Conservation (phyloP, 352 stramenopile genomes). For the Phytophthora ramorum region DNA sequence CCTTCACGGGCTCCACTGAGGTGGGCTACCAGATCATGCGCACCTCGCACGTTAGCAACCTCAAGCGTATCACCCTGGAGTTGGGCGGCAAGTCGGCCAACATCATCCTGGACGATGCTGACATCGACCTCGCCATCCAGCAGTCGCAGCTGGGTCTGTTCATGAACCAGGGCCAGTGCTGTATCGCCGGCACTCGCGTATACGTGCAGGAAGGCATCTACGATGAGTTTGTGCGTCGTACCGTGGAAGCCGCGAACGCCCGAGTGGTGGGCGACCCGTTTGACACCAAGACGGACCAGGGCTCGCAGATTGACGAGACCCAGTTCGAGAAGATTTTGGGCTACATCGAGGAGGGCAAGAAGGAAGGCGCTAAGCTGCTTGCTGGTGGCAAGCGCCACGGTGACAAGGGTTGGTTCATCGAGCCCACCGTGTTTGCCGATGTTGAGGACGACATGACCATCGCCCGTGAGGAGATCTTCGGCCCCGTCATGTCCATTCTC, state of each 20-base stretch:
- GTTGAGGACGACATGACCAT: constrained; percentile 59
- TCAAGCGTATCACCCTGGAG: too few species aligned
- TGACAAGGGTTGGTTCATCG: constrained; percentile 89
- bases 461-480: too few species aligned
- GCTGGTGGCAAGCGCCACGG: constrained; percentile 77
- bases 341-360: constrained; percentile 75
- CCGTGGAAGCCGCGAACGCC: constrained; percentile 54
- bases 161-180: constrained; percentile 91
- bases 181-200: constrained; percentile 73
- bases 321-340: too few species aligned
- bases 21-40: too few species aligned
- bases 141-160: too few species aligned
- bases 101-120: constrained; percentile 71
- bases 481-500: too few species aligned
- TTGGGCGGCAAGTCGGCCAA: constrained; percentile 78
- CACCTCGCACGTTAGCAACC: too few species aligned
- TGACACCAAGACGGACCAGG: constrained; percentile 39
- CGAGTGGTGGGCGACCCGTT: constrained; percentile 65
- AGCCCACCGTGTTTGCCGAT: constrained; percentile 92
- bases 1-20: too few species aligned
- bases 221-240: constrained; percentile 80
- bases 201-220: constrained; percentile 89
- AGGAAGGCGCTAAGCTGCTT: constrained; percentile 82
- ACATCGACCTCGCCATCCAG: too few species aligned
- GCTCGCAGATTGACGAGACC: constrained; percentile 62